A percentile compares a stretch with the other conserved stretches of the same genome.
These are phyloP conservation scores for Cytospora mali DNA, from an alignment of 2,329 filamentous ascomycete genomes.

Conservation along the genomic window DNA sequence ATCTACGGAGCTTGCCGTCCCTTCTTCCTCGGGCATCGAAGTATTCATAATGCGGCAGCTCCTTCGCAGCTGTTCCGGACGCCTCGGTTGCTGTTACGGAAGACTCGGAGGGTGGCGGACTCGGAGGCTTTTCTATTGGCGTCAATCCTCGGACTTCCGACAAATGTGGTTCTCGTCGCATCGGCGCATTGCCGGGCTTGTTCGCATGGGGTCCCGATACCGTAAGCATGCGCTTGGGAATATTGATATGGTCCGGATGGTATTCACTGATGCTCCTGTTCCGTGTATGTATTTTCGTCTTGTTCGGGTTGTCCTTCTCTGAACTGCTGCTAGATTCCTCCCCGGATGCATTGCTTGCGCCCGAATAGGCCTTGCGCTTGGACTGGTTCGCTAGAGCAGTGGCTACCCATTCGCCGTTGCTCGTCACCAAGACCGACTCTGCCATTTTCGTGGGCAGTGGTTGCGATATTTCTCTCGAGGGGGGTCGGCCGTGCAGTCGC, in stretches of 20 bases:
- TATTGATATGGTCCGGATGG: constrained; percentile 69
- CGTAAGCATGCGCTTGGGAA: constrained; percentile 72
- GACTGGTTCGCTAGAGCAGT: constrained; percentile 53
- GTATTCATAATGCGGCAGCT: constrained; percentile 56
- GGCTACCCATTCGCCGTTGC: constrained; percentile 55
- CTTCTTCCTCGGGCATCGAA: constrained; percentile 70
- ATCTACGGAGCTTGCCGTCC: constrained; percentile 72
- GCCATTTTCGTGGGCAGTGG: constrained; percentile 40
- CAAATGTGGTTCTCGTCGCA: constrained; percentile 78
- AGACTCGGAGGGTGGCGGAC: constrained; percentile 80
- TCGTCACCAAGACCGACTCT: constrained; percentile 53
- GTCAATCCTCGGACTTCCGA: constrained; percentile 77
- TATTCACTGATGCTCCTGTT: constrained; percentile 92
- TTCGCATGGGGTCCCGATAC: constrained; percentile 65
- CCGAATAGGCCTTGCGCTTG: constrained; percentile 52
- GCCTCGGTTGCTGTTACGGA: constrained; percentile 53
- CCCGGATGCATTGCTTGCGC: constrained; percentile 8
- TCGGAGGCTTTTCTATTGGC: constrained; percentile 67
- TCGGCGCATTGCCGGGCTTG: constrained; percentile 48
- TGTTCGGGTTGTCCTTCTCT: constrained; percentile 23
- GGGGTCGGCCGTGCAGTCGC: constrained; percentile 50
- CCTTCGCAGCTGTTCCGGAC: constrained; percentile 33
- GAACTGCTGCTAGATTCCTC: constrained; percentile 7
- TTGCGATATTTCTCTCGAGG: constrained; percentile 48
- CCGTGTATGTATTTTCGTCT: constrained; percentile 55